Percentiles rank a stretch among this genome's conserved stretches.
phyloP scores from a whole-genome alignment of 495 filamentous ascomycete species.

The Endocarpon pusillum region DNA sequence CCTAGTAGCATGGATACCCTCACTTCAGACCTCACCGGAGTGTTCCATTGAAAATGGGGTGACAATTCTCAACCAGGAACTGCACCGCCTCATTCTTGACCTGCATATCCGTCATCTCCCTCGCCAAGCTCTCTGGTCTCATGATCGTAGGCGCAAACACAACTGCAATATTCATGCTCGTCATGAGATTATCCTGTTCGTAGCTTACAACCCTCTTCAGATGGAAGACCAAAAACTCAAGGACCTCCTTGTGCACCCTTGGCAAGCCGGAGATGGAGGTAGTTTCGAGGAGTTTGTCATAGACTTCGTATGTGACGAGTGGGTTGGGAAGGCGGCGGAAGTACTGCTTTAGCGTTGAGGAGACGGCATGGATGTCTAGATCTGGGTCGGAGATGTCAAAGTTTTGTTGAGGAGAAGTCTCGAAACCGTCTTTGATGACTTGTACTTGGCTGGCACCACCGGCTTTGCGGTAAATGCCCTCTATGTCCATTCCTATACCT shows the following conservation, averaged over 20 bases:
- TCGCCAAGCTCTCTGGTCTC: conserved; percentile 69
- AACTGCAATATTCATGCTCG: conserved; percentile 82
- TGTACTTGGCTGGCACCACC: conserved; percentile 80
- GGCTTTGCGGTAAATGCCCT: conserved; percentile 96
- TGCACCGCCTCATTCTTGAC: conserved; percentile 80
- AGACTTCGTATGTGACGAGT: conserved; percentile 81
- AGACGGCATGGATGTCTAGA: conserved; percentile 92
- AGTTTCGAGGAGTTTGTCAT: conserved; percentile 72
- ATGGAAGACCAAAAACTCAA: conserved; percentile 92
- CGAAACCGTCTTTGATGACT: conserved; percentile 75
- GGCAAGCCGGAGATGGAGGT: conserved; percentile 62
- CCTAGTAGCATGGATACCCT: too few species aligned
- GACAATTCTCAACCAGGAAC: conserved; percentile 74
- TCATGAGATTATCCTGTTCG: conserved; percentile 82
- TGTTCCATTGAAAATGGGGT: conserved; percentile 67
- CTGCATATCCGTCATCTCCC: conserved; percentile 92
- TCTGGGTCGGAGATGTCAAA: conserved; percentile 86
- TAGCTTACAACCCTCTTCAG: conserved; percentile 71
- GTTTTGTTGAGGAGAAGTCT: conserved; percentile 48
- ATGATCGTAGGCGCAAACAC: conserved; percentile 98
- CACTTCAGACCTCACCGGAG: neutral
- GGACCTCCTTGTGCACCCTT: conserved; percentile 62
- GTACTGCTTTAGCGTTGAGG: conserved; percentile 91
- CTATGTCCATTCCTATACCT: conserved; percentile 76
- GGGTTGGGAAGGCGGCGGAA: conserved; percentile 88